These are phyloP conservation scores for Thuja plicata DNA, from an alignment of 83 land plant species.

Conservation along the genomic window DNA sequence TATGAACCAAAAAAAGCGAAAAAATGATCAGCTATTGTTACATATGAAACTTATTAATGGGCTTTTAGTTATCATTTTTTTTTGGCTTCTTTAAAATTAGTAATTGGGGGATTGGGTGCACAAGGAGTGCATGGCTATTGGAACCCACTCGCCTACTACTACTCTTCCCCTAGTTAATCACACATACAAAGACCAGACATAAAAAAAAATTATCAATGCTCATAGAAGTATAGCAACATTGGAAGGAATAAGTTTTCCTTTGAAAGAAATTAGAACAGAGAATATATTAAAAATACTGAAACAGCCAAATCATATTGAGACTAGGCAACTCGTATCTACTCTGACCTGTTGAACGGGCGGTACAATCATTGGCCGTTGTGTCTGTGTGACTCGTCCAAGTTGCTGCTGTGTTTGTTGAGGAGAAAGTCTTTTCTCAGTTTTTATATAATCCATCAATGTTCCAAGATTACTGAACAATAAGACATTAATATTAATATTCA, in stretches of 20 bases:
- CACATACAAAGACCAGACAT: not conserved
- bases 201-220: not conserved
- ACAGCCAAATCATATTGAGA: not conserved
- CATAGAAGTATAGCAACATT: not conserved
- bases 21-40: too few relatives aligned
- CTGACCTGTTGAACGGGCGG: constrained; percentile 39
- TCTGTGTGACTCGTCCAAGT: constrained; percentile 30
- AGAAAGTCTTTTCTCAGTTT: constrained; percentile 29
- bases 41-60: too few relatives aligned
- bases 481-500: not conserved
- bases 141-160: too few relatives aligned
- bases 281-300: not conserved
- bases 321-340: not conserved
- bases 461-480: constrained; percentile 45
- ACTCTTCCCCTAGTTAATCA: too few relatives aligned
- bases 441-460: constrained; percentile 42
- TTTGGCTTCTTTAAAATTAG: too few relatives aligned
- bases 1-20: too few relatives aligned
- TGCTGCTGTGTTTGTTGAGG: constrained; percentile 43
- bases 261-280: not conserved
- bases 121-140: too few relatives aligned
- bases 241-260: not conserved
- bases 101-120: too few relatives aligned
- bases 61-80: too few relatives aligned
- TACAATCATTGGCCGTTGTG: constrained; percentile 31